Base-by-base conservation (phyloP, 2,329 filamentous ascomycete genomes). In the Cladophialophora psammophila region DNA sequence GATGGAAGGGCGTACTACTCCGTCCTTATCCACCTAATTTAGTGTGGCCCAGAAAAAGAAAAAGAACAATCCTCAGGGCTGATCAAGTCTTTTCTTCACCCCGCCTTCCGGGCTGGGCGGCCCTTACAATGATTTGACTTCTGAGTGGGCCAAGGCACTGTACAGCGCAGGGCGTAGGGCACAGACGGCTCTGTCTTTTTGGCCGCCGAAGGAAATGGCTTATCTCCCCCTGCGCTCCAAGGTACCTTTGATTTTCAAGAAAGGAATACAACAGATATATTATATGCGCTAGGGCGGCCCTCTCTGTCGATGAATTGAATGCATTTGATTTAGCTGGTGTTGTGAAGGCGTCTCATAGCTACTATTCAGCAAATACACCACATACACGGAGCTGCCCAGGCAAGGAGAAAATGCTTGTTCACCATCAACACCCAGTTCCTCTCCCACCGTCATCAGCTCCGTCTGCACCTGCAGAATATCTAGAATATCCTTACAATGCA, bases 401-500 rank as follows among this genome's bases (percentile, higher is more conserved):
- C n/a, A 48, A 7, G 8, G 3, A 20, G 18, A 61, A 26, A 35
- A 61, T 61, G 59, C 59, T 61, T 34, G 59, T 61, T 18, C 59
- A 61, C 18, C 55, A 58, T 13, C 59, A 61, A 38, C 59, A 61
- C 2, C 59, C 59, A 15, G 10, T 40, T 20, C 48, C 59, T 10
- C 45, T 40, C 32, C 48, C 48, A 50, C 64, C 64, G 53, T 13
- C 54, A 5, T 31, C 48, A 34, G 38, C 54, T 64, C 18, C 26
- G 8, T 34, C 59, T 9, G 18, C 34, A 34, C 26, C 15, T 31
- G 26, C 45, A 13, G 45, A 50, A 50, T 50, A 50, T 50, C 45
- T 50, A 18, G 67, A 64, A 26, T 59, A 35, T 35, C 38, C 32
- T 5, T 69, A 66, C 67, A 66, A 69, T 45, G 40, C 64, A 32